Conservation (phyloP, 2,329 filamentous ascomycete genomes). For the Xylariomycetidae sp. region DNA sequence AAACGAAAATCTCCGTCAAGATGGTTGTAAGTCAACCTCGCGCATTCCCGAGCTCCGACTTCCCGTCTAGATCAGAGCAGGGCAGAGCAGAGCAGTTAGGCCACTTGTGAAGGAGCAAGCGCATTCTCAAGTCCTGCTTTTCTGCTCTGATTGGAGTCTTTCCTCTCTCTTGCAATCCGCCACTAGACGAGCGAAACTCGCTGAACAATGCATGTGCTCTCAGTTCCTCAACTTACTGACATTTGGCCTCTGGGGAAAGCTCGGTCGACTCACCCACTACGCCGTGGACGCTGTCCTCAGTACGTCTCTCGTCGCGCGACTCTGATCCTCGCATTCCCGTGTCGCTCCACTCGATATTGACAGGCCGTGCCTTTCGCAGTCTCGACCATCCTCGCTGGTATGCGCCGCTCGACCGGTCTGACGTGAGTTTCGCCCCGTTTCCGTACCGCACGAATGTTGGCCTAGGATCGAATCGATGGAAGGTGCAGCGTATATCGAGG, state of each 20-base stretch:
- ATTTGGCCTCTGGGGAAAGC: constrained; percentile 67
- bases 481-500: too few relatives aligned
- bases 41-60: too few relatives aligned
- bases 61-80: too few relatives aligned
- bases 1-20: too few relatives aligned
- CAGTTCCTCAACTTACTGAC: constrained; percentile 63
- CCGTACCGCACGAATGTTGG: constrained; percentile 7
- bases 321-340: background rate
- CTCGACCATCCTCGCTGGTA: constrained; percentile 91
- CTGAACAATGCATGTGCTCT: constrained; percentile 36
- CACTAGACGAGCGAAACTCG: constrained; percentile 5
- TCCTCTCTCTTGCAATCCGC: too few relatives aligned
- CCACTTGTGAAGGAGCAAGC: too few relatives aligned
- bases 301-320: constrained; percentile 39
- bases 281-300: constrained; percentile 91
- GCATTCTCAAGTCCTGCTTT: too few relatives aligned
- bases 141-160: too few relatives aligned
- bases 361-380: constrained; percentile 46
- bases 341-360: constrained; percentile 1
- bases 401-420: constrained; percentile 94
- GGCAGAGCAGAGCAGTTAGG: background rate
- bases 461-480: too few relatives aligned
- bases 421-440: constrained; percentile 63
- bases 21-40: constrained; percentile 17
- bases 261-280: constrained; percentile 90